A percentile compares a stretch with the other conserved stretches of the same genome.
Conservation (phyloP, 225 moss, liverwort and hornwort species). For the Antitrichia curtipendula region DNA sequence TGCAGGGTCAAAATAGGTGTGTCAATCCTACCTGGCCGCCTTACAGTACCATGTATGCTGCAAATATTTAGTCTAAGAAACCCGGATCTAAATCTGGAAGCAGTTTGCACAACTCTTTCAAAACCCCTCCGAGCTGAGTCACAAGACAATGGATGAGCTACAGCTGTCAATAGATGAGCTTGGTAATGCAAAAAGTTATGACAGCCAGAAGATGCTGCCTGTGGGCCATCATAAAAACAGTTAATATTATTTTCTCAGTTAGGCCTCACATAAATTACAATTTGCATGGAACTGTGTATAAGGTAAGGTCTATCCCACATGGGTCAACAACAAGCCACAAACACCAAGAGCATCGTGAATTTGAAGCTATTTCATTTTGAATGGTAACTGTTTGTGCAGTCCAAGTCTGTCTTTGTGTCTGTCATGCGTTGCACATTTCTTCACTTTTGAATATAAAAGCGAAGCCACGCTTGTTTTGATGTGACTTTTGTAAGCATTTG, state of each 20-base stretch:
- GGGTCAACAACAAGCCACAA: not conserved
- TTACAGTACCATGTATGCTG: too few species aligned
- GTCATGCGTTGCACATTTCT: not conserved
- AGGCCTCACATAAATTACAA: not conserved
- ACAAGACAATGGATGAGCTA: not conserved
- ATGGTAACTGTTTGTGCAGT: rapidly evolving
- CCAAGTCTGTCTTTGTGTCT: not conserved
- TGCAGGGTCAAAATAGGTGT: too few species aligned
- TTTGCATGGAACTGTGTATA: not conserved
- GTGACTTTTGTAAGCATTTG: not conserved
- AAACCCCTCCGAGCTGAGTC: not conserved
- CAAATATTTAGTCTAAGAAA: not conserved
- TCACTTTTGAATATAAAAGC: not conserved
- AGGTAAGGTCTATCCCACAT: too few species aligned
- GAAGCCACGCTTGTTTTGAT: not conserved
- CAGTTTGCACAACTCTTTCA: not conserved
- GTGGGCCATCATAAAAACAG: not conserved
- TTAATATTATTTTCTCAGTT: not conserved
- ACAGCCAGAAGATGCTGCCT: not conserved
- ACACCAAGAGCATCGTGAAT: not conserved
- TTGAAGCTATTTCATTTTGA: not conserved
- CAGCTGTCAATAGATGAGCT: not conserved
- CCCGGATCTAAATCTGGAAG: not conserved
- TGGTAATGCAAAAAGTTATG: too few species aligned
- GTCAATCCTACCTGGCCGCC: too few species aligned